These are phyloP conservation scores for Stereocaulon alpinum DNA, from an alignment of 495 filamentous ascomycete species.

Conservation along the genomic window DNA sequence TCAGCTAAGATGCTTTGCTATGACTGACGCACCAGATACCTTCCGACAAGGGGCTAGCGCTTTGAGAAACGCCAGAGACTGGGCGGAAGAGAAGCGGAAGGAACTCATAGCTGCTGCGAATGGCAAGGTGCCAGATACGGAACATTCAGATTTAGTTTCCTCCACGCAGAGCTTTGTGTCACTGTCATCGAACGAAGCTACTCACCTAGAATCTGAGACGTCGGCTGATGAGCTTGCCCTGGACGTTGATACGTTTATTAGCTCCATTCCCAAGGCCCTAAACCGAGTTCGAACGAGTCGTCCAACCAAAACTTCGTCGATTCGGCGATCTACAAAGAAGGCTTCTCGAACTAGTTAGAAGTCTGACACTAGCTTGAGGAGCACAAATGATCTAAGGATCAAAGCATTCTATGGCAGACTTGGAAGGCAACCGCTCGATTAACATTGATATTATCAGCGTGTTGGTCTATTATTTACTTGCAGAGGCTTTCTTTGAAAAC, in stretches of 20 bases:
- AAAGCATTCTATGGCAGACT: too few relatives aligned
- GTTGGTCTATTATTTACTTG: too few relatives aligned
- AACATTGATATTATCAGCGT: too few relatives aligned
- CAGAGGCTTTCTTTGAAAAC: too few relatives aligned
- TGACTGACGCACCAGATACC: slow-evolving; percentile 20
- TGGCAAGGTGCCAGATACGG: not conserved
- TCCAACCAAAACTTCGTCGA: not conserved
- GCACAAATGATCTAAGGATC: too few relatives aligned
- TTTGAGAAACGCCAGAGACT: slow-evolving; percentile 24
- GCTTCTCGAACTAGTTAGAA: too few relatives aligned
- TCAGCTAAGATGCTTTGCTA: slow-evolving; percentile 11
- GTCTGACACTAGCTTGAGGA: too few relatives aligned
- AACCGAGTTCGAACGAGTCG: not conserved
- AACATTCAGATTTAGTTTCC: not conserved
- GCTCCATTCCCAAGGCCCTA: not conserved
- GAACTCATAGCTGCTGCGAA: slow-evolving; percentile 16
- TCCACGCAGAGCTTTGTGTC: slow-evolving; percentile 4
- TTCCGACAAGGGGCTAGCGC: slow-evolving; percentile 24
- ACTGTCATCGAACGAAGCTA: not conserved
- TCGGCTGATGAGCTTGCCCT: slow-evolving; percentile 8
- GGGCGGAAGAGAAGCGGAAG: slow-evolving; percentile 21
- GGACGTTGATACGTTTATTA: not conserved
- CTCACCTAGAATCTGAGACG: slow-evolving; percentile 7
- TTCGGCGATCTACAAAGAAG: too few relatives aligned
- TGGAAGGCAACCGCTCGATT: too few relatives aligned